Percentiles rank a stretch among this genome's conserved stretches.
Evolutionary conservation across 176 grass and related monocot genomes (phyloP).

Genomic region (Neostapfia colusana): DNA sequence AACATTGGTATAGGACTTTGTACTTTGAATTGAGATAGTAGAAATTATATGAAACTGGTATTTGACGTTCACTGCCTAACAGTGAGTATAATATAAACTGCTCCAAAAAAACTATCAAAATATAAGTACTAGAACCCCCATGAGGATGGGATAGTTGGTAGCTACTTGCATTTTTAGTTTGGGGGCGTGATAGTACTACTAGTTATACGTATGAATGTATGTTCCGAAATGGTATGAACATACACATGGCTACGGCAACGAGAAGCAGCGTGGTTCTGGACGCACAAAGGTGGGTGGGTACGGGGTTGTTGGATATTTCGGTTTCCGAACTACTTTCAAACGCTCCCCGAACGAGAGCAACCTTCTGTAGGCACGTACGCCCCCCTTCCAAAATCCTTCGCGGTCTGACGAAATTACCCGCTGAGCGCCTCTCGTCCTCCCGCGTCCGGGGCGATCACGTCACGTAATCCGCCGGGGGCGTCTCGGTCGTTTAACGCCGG

Average conservation of each 20-base stretch:
- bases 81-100: not conserved
- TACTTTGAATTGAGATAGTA: not conserved
- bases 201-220: not conserved
- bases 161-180: not conserved
- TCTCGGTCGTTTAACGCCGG: not conserved
- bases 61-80: not conserved
- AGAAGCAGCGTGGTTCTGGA: not conserved
- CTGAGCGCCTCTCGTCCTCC: not conserved
- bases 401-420: slow-evolving; percentile 10
- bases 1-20: too few relatives aligned
- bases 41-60: not conserved
- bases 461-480: slow-evolving; percentile 3
- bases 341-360: slow-evolving; percentile 44
- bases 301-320: slow-evolving; percentile 50
- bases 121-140: not conserved
- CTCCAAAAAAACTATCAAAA: not conserved
- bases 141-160: not conserved
- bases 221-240: slow-evolving; percentile 1
- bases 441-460: not conserved
- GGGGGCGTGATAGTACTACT: not conserved
- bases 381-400: not conserved
- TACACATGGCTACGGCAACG: not conserved
- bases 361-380: not conserved
- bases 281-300: slow-evolving; percentile 34
- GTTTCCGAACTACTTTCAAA: slow-evolving; percentile 60